Percentiles rank a stretch among this genome's conserved stretches.
phyloP scores from a whole-genome alignment of 148 eudicot genomes.

The Amaranthus hypochondriacus region DNA sequence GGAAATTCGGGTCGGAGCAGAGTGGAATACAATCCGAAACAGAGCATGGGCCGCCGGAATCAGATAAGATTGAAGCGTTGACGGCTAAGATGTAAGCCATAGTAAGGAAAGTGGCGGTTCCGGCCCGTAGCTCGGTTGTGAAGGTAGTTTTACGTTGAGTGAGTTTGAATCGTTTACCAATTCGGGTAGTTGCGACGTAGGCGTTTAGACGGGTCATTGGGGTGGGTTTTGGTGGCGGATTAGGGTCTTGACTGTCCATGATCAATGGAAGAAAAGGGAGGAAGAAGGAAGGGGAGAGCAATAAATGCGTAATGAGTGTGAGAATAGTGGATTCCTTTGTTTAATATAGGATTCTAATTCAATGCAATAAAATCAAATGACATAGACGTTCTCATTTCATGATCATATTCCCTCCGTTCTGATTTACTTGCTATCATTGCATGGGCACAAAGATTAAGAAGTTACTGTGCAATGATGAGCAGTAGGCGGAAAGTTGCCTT shows the following conservation, averaged over 20 bases:
- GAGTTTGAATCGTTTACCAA: constrained; percentile 63
- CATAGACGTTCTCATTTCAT: too few relatives aligned
- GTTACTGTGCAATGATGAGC: too few relatives aligned
- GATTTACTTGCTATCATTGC: too few relatives aligned
- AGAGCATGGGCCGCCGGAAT: constrained; percentile 86
- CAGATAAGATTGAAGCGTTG: constrained; percentile 83
- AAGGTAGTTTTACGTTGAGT: constrained; percentile 59
- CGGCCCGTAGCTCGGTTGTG: constrained; percentile 94
- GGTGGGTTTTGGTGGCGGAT: constrained; percentile 3
- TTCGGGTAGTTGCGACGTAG: constrained; percentile 39
- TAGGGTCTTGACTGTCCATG: constrained; percentile 3
- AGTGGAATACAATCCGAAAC: constrained; percentile 68
- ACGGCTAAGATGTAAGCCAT: constrained; percentile 99
- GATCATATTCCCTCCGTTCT: too few relatives aligned
- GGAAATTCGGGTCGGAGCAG: constrained; percentile 49
- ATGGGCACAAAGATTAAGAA: too few relatives aligned
- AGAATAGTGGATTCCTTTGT: constrained; percentile 17
- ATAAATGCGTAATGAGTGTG: not conserved
- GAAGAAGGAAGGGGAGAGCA: not conserved
- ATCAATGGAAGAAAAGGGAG: not conserved
- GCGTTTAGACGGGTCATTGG: constrained; percentile 46
- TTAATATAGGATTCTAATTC: not conserved
- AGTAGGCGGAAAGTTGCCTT: too few relatives aligned
- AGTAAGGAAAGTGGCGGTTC: constrained; percentile 91
- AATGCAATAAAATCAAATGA: too few relatives aligned